phyloP scores from a whole-genome alignment of 1,139 yeast species.

The Yamadazyma mexicana region DNA sequence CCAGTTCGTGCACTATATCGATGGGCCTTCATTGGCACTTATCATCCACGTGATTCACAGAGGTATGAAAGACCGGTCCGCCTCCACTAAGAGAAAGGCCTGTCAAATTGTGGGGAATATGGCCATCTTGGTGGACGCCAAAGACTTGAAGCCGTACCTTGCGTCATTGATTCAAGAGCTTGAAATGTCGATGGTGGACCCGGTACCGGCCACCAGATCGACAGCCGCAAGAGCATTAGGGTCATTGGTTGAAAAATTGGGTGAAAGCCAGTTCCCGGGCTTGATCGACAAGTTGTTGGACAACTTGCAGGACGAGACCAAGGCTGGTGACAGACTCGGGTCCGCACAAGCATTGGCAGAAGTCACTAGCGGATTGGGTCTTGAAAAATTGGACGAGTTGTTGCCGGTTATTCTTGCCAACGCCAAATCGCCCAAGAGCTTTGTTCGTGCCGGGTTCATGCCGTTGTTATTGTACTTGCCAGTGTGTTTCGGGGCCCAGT shows the following conservation, averaged over 20 bases:
- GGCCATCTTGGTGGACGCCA: conserved; percentile 91
- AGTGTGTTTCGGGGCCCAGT: conserved; percentile 89
- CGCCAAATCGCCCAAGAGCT: conserved; percentile 63
- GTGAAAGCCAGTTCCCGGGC: conserved; percentile 94
- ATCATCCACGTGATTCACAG: conserved; percentile 93
- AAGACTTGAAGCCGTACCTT: conserved; percentile 83
- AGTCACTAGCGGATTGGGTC: conserved; percentile 88
- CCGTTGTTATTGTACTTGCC: conserved; percentile 89
- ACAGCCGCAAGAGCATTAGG: conserved; percentile 98
- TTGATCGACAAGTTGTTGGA: conserved; percentile 79
- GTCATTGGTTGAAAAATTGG: conserved; percentile 90
- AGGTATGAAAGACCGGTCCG: conserved; percentile 93
- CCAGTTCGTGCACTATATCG: conserved; percentile 95
- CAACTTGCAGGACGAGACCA: conserved; percentile 76
- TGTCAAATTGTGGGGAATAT: conserved; percentile 98
- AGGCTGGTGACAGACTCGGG: conserved; percentile 91
- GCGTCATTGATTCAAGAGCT: conserved; percentile 75
- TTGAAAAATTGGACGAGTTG: conserved; percentile 81
- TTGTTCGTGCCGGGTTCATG: conserved; percentile 89
- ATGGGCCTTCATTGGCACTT: conserved; percentile 95
- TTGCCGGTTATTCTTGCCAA: conserved; percentile 78
- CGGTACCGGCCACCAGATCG: conserved; percentile 95
- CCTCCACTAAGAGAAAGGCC: conserved; percentile 87
- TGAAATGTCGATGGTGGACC: conserved; percentile 96
- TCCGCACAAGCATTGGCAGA: conserved; percentile 97